phyloP scores from a whole-genome alignment of 371 early-diverging fungal genomes.

The Mucor circinelloides region DNA sequence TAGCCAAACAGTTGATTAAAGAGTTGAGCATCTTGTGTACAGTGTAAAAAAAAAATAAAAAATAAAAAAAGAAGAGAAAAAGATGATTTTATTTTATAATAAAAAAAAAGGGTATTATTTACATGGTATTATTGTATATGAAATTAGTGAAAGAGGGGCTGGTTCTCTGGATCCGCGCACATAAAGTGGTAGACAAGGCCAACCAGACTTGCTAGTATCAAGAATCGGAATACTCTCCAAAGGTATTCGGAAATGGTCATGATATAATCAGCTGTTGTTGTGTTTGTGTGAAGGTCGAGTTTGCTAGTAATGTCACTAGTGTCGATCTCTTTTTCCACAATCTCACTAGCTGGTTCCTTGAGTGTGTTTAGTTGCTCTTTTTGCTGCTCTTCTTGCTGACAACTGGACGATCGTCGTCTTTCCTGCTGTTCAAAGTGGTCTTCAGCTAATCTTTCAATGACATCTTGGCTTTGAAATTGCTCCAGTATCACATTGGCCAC shows the following conservation, averaged over 20 bases:
- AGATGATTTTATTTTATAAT: neutral
- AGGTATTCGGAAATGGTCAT: conserved; percentile 30
- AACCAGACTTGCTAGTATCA: conserved; percentile 32
- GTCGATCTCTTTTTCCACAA: neutral
- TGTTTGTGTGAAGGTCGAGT: neutral
- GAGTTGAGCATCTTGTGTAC: neutral
- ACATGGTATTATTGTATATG: neutral
- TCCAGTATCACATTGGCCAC: conserved; percentile 33
- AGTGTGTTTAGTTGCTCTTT: neutral
- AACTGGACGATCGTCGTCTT: conserved; percentile 4
- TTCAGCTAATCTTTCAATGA: conserved; percentile 42
- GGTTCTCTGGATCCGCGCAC: conserved; percentile 20
- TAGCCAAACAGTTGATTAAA: neutral
- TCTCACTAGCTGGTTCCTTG: conserved; percentile 17
- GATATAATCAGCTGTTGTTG: conserved; percentile 3
- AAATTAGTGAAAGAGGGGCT: neutral
- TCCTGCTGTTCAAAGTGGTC: conserved; percentile 21
- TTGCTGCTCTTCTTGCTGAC: neutral
- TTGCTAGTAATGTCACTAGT: neutral
- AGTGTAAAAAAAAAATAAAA: neutral
- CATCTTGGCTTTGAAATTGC: conserved; percentile 42
- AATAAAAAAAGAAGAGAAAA: too few species aligned
- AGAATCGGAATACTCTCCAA: conserved; percentile 35
- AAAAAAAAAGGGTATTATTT: neutral
- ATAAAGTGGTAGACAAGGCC: conserved; percentile 39